phyloP scores from a whole-genome alignment of 441 rosid species.

The Populus hybrid region DNA sequence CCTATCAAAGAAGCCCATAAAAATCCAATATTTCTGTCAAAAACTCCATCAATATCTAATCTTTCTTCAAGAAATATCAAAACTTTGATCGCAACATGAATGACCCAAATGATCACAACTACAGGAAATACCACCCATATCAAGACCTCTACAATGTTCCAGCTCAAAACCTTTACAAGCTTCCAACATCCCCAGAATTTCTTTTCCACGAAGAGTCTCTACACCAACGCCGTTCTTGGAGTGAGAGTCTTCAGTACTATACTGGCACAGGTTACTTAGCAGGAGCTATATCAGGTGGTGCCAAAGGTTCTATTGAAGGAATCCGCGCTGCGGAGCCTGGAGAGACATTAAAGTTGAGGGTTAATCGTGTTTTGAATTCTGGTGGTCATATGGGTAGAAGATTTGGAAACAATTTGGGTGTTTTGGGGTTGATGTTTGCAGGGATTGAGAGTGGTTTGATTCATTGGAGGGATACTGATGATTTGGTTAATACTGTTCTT shows the following conservation, averaged over 20 bases:
- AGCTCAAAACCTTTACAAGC: conserved; percentile 40
- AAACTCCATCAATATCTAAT: background rate
- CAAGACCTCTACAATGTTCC: conserved; percentile 43
- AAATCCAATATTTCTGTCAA: background rate
- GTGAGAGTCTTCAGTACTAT: conserved; percentile 55
- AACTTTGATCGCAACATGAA: conserved; percentile 17
- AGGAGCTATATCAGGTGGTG: conserved; percentile 45
- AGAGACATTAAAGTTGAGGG: conserved; percentile 45
- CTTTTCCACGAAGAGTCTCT: conserved; percentile 53
- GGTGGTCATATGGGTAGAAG: conserved; percentile 49
- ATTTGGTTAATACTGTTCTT: conserved; percentile 39
- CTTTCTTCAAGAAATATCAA: background rate
- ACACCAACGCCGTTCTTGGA: conserved; percentile 48
- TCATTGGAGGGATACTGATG: conserved; percentile 43
- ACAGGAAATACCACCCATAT: conserved; percentile 48
- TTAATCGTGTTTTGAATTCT: conserved; percentile 47
- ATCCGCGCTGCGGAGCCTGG: conserved; percentile 44
- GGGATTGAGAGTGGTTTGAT: conserved; percentile 52
- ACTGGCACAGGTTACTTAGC: conserved; percentile 51
- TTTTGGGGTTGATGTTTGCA: conserved; percentile 45
- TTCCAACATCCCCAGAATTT: conserved; percentile 59
- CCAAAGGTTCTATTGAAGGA: conserved; percentile 42
- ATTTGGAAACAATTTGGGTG: conserved; percentile 46
- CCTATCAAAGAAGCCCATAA: too few relatives aligned
- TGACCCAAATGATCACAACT: conserved; percentile 17